Evolutionary conservation across 192 early-diverging fungal species (phyloP), one percentile per base, ranked within the genome.

Genomic region (Powellomyces hirtus): DNA sequence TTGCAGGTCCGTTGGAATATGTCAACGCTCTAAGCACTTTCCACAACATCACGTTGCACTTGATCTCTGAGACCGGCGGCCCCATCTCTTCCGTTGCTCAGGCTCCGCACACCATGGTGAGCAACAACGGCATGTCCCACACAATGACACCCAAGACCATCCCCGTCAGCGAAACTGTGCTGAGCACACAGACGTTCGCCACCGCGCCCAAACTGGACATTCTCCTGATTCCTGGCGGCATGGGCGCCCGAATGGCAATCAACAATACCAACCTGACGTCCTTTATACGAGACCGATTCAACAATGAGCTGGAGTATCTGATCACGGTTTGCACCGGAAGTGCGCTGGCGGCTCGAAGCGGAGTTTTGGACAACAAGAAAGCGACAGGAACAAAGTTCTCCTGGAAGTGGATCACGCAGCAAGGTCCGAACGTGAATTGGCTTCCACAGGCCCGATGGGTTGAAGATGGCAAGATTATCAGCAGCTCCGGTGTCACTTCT

Each of bases 401-500:
- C n/a, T n/a, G n/a, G n/a, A n/a, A n/a, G n/a, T n/a, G n/a, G n/a
- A n/a, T n/a, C n/a, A n/a, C n/a, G n/a, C n/a, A n/a, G n/a, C n/a
- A n/a, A n/a, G n/a, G n/a, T n/a, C n/a, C n/a, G n/a, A n/a, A n/a
- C n/a, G n/a, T n/a, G n/a, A n/a, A n/a, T n/a, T n/a, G n/a, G n/a
- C n/a, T n/a, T n/a, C n/a, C n/a, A n/a, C n/a, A n/a, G n/a, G n/a
- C n/a, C n/a, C n/a, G 26, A 77, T 85, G 75, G 76, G 79, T 85
- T 2, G 61, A 74, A 22, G 84, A 85, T 70, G 79, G 40, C 10
- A 42, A 42, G 8, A 18, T 42, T 8, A 13, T 42, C 10, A 42
- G 10, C 10, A 42, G 40, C 18, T 42, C 40, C 10, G 40, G 40
- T 8, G 40, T 42, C 18, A 42, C 40, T 8, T 8, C 40, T 42